A percentile compares a stretch with the other conserved stretches of the same genome.
Conservation (phyloP, 2,329 filamentous ascomycete genomes). For the Catunica adiposa region DNA sequence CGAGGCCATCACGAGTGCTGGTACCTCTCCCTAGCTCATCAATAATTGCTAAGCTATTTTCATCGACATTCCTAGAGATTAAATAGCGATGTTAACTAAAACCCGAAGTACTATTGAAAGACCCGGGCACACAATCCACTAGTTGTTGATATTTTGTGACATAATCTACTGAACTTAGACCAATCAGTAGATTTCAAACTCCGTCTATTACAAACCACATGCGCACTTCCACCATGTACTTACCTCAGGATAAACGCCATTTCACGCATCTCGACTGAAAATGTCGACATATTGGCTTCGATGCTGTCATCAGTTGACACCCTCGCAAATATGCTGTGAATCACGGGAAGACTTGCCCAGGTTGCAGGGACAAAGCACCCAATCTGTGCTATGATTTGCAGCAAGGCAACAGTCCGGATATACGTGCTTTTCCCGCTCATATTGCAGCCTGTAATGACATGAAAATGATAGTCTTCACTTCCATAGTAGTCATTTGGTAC, state of each 20-base stretch:
- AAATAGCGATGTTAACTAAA: not conserved
- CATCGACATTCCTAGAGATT: constrained; percentile 61
- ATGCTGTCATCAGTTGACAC: constrained; percentile 76
- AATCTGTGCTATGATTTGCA: constrained; percentile 86
- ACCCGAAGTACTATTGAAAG: too few relatives aligned
- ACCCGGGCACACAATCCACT: too few relatives aligned
- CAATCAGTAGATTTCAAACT: too few relatives aligned
- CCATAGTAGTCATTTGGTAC: constrained; percentile 86
- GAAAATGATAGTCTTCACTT: constrained; percentile 63
- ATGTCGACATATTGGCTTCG: constrained; percentile 82
- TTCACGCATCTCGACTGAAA: constrained; percentile 88
- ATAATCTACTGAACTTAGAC: too few relatives aligned
- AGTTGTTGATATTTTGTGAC: too few relatives aligned
- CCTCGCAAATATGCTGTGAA: constrained; percentile 72
- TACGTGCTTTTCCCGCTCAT: constrained; percentile 98
- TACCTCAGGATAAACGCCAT: constrained; percentile 75
- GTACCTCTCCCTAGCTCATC: constrained; percentile 89
- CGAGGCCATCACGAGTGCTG: constrained; percentile 71
- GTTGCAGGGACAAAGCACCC: constrained; percentile 78
- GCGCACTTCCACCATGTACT: not conserved
- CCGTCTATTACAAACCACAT: not conserved
- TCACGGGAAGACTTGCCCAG: constrained; percentile 66
- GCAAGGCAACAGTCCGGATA: constrained; percentile 67
- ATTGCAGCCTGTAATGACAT: constrained; percentile 89
- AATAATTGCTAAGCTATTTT: constrained; percentile 62